Evolutionary conservation across 352 stramenopile species (phyloP), one percentile per base, ranked within the genome.

Genomic region (Pythium aquatile): DNA sequence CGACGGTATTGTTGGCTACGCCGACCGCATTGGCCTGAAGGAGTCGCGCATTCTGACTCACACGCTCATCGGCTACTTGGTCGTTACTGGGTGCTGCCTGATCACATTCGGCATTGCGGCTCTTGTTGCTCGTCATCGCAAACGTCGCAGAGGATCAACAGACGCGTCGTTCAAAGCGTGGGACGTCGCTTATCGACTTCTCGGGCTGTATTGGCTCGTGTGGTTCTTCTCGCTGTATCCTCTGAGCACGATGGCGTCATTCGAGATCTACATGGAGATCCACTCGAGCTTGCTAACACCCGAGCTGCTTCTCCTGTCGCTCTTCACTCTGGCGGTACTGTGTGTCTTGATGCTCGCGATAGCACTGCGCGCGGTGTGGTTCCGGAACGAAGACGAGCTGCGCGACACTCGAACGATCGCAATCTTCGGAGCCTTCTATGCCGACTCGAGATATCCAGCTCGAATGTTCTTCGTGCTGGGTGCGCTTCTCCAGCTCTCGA

Each of bases 191-290:
- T 84, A 87, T 56, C 83, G 79, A 7, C 63, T 83, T 5, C 80
- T 91, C 0, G 79, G 82, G 2, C 63, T 93, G 29, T 79, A 70
- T 28, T 73, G 90, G 40, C 65, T 93, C 35, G 59, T 90, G 26
- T 89, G 79, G 77, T 79, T 81, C 69, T 85, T 89, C 46, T 61
- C 72, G 13, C 58, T 91, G 7, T 88, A 81, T 28, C 84, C 84
- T 24, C 61, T 91, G 33, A 86, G 78, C 46, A 72, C 89, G 65
- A 72, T 90, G 55, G 68, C 73, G 16, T 77, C 78, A 20, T 90
- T 87, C 58, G 83, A 89, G 55, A 89, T 88, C 29, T 79, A 70
- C 16, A 93, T 91, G 82, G 78, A 89, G 66, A 70, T 82, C 13
- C 66, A 78, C 44, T 65, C 75, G 10, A 64, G 57, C 8, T 57